phyloP scores from a whole-genome alignment of 768 basidiomycete species.

The Naganishia randhawae region DNA sequence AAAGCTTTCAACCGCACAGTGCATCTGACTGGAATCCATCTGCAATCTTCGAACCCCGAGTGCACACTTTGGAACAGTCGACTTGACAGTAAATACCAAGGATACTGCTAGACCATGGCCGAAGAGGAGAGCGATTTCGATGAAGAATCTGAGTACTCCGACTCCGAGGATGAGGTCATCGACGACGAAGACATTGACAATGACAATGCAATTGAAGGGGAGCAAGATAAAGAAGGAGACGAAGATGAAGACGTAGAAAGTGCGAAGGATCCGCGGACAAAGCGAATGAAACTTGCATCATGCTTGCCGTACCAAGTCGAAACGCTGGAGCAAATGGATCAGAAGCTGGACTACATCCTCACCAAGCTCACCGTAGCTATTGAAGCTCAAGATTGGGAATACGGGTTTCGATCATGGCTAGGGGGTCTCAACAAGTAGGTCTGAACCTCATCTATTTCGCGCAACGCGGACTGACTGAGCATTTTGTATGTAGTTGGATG shows the following conservation, averaged over 20 bases:
- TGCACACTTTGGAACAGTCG: not conserved
- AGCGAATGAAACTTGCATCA: constrained; percentile 25
- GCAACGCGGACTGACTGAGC: constrained; percentile 24
- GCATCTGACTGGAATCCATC: not conserved
- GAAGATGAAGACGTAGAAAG: constrained; percentile 15
- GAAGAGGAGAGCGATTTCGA: constrained; percentile 18
- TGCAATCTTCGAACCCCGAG: not conserved
- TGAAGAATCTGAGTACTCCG: constrained; percentile 13
- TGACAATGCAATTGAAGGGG: constrained; percentile 8
- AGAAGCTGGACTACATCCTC: constrained; percentile 69
- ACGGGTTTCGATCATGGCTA: constrained; percentile 74
- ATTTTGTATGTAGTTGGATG: constrained; percentile 59
- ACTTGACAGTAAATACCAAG: not conserved
- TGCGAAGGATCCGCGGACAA: constrained; percentile 20
- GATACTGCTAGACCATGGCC: constrained; percentile 2
- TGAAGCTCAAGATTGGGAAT: constrained; percentile 75
- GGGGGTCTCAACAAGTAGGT: constrained; percentile 63
- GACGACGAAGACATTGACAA: constrained; percentile 18
- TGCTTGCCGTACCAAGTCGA: constrained; percentile 75
- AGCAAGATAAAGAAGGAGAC: constrained; percentile 1
- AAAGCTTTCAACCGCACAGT: not conserved
- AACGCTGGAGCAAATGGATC: constrained; percentile 68
- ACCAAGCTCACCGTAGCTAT: constrained; percentile 66
- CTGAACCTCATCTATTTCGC: not conserved
- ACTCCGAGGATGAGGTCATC: constrained; percentile 17